Evolutionary conservation across 2,329 filamentous ascomycete genomes (phyloP), one percentile per base, ranked within the genome.

Genomic region (Ascochyta pisi): DNA sequence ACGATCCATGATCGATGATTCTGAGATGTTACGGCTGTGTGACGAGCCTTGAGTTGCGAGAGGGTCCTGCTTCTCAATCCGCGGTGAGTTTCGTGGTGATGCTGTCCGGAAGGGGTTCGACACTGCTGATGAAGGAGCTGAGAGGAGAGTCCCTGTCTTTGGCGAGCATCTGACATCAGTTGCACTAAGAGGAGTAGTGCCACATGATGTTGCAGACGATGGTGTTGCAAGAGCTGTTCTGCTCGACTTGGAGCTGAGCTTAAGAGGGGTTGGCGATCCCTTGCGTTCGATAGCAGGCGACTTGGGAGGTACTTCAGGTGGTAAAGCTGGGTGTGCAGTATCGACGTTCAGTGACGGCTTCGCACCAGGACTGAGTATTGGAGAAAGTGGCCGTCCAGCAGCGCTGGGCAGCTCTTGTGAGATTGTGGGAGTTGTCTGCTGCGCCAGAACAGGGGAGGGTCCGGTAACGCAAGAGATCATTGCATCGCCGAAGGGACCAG

Each of bases 401-500:
- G 47, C 35, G 40, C 45, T 63, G 40, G 60, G 49, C 16, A 61
- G 38, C 7, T 74, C 71, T 27, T 61, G 48, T 19, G 53, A 40
- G 13, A 35, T 43, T 34, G 57, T 58, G 5, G 58, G 49, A 16
- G 45, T 62, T n/a, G 29, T 57, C 24, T 70, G 57, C 22, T 67
- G 61, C 29, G 61, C 40, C 29, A 57, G 57, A 34, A 65, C 52
- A 5, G 68, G 61, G 10, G 72, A 70, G 39, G 75, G 75, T 2
- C 74, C 73, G 31, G 73, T 76, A 23, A 77, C 67, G 50, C 73
- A 75, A 29, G 73, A 70, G 27, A 75, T 67, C 63, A 77, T 68
- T 39, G 75, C 75, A 69, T 76, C 74, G 19, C 75, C 74, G 53
- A 77, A 77, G 3, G 75, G 74, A 40, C 74, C 71, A 23, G 64